Percentiles rank a stretch among this genome's conserved stretches.
phyloP scores from a whole-genome alignment of 192 early-diverging fungal species.

The Coemansia sp. region DNA sequence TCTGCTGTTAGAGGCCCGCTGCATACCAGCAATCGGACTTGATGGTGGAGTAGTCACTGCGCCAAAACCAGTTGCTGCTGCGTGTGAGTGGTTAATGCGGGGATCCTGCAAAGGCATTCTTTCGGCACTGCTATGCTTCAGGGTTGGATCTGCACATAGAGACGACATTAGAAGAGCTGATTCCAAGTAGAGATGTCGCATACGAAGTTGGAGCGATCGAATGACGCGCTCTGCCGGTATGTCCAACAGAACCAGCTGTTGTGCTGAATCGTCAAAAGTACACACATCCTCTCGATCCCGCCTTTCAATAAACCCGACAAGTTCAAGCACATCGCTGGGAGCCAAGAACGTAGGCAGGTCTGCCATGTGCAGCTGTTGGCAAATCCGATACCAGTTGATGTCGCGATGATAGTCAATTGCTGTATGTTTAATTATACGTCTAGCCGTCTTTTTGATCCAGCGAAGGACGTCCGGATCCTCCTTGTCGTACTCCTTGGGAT shows the following conservation, averaged over 20 bases:
- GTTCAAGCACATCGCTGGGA: conserved; percentile 32
- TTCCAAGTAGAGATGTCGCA: conserved; percentile 46
- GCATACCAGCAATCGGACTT: conserved; percentile 12
- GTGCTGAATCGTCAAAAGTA: conserved; percentile 26
- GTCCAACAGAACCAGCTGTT: conserved; percentile 34
- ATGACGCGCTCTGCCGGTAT: conserved; percentile 37
- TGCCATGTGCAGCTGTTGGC: conserved; percentile 47
- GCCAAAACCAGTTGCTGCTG: not conserved
- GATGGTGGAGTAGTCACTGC: conserved; percentile 17
- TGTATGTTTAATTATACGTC: conserved; percentile 30
- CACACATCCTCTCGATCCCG: conserved; percentile 42
- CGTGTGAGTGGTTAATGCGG: not conserved
- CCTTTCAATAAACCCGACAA: conserved; percentile 44
- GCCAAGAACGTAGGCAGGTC: conserved; percentile 28
- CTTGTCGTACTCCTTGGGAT: conserved; percentile 52
- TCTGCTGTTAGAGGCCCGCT: conserved; percentile 14
- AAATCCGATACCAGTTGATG: conserved; percentile 52
- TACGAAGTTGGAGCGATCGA: conserved; percentile 41
- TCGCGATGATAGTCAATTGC: conserved; percentile 52
- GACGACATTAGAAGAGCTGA: conserved; percentile 43
- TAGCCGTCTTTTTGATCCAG: conserved; percentile 45
- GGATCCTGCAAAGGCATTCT: not conserved
- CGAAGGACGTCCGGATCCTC: conserved; percentile 47
- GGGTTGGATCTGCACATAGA: conserved; percentile 12
- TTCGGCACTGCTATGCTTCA: not conserved